Conservation (phyloP, 1,139 yeast species). For the Blastobotrys raffinosifermentans region DNA sequence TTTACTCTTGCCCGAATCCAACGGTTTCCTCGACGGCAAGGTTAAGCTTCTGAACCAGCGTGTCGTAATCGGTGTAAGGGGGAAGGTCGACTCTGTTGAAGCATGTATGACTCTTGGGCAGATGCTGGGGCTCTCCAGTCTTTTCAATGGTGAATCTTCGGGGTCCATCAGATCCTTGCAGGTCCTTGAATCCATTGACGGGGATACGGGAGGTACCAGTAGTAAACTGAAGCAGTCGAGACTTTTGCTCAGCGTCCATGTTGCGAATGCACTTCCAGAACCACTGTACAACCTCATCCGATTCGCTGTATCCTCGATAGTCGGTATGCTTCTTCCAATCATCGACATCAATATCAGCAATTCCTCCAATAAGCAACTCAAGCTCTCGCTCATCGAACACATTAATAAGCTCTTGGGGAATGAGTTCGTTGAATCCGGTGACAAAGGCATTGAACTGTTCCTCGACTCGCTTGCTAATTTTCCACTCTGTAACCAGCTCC, state of each 20-base stretch:
- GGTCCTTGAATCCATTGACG: slow-evolving; percentile 95
- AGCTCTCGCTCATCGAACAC: slow-evolving; percentile 97
- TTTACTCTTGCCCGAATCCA: slow-evolving; percentile 91
- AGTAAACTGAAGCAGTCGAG: slow-evolving; percentile 89
- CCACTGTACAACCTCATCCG: slow-evolving; percentile 96
- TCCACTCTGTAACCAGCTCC: slow-evolving; percentile 94
- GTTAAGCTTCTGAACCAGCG: slow-evolving; percentile 72
- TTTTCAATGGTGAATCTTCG: slow-evolving; percentile 97
- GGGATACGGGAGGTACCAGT: slow-evolving; percentile 99
- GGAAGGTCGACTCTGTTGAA: slow-evolving; percentile 92
- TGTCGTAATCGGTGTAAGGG: slow-evolving; percentile 68
- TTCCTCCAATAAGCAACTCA: slow-evolving; percentile 94
- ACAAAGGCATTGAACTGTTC: slow-evolving; percentile 94
- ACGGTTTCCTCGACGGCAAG: slow-evolving; percentile 91
- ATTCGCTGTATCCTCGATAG: slow-evolving; percentile 94
- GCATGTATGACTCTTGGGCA: slow-evolving; percentile 95
- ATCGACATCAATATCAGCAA: slow-evolving; percentile 94
- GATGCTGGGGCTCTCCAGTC: slow-evolving; percentile 89
- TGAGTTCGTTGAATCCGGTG: slow-evolving; percentile 94
- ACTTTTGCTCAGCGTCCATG: slow-evolving; percentile 97
- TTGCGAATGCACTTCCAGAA: slow-evolving; percentile 92
- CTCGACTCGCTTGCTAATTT: slow-evolving; percentile 85
- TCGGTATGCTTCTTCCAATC: slow-evolving; percentile 99
- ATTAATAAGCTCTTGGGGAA: slow-evolving; percentile 92
- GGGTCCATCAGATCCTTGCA: slow-evolving; percentile 98